These are phyloP conservation scores for Adansonia grandidieri DNA, from an alignment of 441 rosid species.

Conservation along the genomic window DNA sequence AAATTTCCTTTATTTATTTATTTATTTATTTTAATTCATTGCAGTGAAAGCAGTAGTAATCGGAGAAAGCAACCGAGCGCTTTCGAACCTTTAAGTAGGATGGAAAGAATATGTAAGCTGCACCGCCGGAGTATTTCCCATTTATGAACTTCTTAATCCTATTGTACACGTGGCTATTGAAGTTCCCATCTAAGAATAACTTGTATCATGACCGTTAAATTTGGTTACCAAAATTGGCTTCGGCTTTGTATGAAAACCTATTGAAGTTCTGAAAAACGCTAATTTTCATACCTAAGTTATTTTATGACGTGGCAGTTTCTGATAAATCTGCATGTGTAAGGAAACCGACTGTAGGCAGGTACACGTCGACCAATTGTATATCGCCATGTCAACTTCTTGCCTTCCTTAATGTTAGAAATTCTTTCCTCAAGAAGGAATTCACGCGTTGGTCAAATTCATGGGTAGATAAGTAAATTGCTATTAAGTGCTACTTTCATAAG, in stretches of 20 bases:
- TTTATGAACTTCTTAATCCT: background rate
- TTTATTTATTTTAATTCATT: background rate
- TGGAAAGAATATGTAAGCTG: background rate
- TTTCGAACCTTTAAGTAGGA: conserved; percentile 3
- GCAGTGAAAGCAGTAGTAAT: background rate
- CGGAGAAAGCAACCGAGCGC: background rate
- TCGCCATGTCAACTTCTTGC: background rate
- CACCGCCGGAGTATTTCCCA: background rate
- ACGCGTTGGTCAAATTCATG: background rate
- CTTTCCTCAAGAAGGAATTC: background rate
- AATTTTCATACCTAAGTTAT: background rate
- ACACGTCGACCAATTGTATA: background rate
- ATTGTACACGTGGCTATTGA: background rate
- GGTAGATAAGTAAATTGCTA: background rate
- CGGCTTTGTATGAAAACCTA: background rate
- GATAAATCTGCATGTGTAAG: background rate
- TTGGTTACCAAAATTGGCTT: background rate
- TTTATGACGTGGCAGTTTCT: background rate
- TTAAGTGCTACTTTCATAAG: background rate
- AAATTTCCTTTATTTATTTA: background rate
- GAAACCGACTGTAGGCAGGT: background rate
- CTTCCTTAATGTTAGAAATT: background rate
- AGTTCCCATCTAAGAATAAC: background rate
- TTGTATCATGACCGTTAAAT: conserved; percentile 7
- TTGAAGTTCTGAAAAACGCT: background rate